Evolutionary conservation across 2,329 filamentous ascomycete species (phyloP), one percentile per base, ranked within the genome.

Genomic region (Purpureocillium takamizusanense): DNA sequence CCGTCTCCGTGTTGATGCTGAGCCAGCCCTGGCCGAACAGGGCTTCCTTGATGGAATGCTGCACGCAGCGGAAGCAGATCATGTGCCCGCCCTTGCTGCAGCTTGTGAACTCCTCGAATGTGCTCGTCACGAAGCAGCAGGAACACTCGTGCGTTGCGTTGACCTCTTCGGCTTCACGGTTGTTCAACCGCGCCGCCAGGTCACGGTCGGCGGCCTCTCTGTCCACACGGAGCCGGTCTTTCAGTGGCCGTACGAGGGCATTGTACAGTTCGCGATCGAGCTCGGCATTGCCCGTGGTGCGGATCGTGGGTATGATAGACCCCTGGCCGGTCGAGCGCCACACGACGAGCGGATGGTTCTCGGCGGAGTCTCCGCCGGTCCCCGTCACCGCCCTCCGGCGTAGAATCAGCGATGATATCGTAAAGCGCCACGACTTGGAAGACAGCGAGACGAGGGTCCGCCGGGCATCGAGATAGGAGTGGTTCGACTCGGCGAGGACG

Each of bases 1-100:
- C 84, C 29, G 71, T 76, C 42, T 79, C 72, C 21, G 76, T 61
- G 53, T 92, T 75, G 49, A 95, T 82, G 51, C 83, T 80, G 36
- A 78, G 76, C 86, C 90, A 95, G 37, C 86, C 86, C 58, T 97
- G 92, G 0, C 92, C 92, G 55, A 94, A 97, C 0, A 97, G 67
- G 2, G 89, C 88, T 56, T 97, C 90, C 36, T 82, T 83, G 42
- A 90, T 74, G 10, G 88, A 82, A 46, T 83, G 78, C 46, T 82
- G 81, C 36, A 97, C 81, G 59, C 92, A 97, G 33, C 76, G 76
- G 60, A 89, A 81, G 62, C 86, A 92, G 39, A 90, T 70, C 54
- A 85, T 74, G 61, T 92, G 86, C 2, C 76, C 79, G 3, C 74
- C 70, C 25, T 68, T 60, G 52, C 75, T 74, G 63, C 86, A 92